phyloP scores from a whole-genome alignment of 208 protist genomes.

The Crithidia sp. region DNA sequence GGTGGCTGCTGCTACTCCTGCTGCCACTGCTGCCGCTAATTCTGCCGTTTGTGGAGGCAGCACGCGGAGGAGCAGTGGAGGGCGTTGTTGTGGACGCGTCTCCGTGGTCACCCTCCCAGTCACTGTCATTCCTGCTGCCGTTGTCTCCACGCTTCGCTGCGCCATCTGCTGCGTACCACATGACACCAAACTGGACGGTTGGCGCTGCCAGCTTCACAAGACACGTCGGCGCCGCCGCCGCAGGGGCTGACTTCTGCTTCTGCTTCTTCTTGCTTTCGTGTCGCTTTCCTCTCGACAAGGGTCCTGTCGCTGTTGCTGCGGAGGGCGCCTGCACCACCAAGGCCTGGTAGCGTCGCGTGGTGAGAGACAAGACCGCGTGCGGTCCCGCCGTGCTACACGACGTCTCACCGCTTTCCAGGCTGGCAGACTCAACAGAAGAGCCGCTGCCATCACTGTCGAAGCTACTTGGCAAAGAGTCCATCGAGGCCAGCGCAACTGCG shows the following conservation, averaged over 20 bases:
- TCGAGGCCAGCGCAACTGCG: not conserved
- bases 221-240: conserved; percentile 1
- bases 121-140: not conserved
- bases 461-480: not conserved
- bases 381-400: not conserved
- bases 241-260: not conserved
- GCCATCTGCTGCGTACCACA: conserved; percentile 10
- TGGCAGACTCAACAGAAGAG: not conserved
- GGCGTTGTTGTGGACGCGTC: not conserved
- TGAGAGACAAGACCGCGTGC: conserved; percentile 26
- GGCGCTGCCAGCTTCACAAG: conserved; percentile 22
- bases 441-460: not conserved
- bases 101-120: not conserved
- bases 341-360: not conserved
- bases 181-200: conserved; percentile 11
- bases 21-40: conserved; percentile 3
- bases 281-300: too few relatives aligned
- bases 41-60: not conserved
- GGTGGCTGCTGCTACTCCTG: conserved; percentile 19
- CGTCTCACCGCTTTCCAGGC: not conserved
- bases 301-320: not conserved
- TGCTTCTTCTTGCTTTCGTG: not conserved
- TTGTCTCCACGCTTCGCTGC: not conserved
- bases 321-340: conserved; percentile 14
- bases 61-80: not conserved